Conservation (phyloP, 768 basidiomycete genomes). For the Naematelia encephala region DNA sequence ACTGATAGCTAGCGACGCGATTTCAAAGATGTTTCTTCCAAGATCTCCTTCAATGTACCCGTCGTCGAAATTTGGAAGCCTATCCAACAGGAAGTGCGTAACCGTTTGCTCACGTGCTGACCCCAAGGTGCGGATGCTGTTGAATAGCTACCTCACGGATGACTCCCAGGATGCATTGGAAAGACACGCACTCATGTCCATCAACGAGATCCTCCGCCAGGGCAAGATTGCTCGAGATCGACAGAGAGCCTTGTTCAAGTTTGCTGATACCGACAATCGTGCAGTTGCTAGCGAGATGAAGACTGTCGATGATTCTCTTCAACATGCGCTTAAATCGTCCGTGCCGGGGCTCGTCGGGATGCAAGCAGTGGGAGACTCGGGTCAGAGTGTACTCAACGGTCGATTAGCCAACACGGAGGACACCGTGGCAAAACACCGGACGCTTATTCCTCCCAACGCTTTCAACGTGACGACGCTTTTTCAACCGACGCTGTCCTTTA, state of each 20-base stretch:
- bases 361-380: constrained; percentile 19
- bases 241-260: constrained; percentile 85
- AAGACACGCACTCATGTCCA: constrained; percentile 83
- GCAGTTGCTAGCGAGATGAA: constrained; percentile 64
- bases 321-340: constrained; percentile 75
- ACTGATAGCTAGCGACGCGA: constrained; percentile 67
- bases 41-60: constrained; percentile 62
- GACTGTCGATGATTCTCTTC: constrained; percentile 78
- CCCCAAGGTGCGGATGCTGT: constrained; percentile 70
- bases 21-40: constrained; percentile 80
- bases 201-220: constrained; percentile 87
- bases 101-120: not conserved
- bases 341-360: constrained; percentile 86
- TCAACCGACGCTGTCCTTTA: constrained; percentile 82
- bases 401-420: constrained; percentile 61
- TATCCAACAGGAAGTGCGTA: constrained; percentile 77
- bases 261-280: constrained; percentile 83
- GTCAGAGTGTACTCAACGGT: constrained; percentile 53
- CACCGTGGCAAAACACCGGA: constrained; percentile 71
- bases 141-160: constrained; percentile 87
- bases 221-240: constrained; percentile 75
- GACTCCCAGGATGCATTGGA: constrained; percentile 78
- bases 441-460: constrained; percentile 82
- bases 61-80: constrained; percentile 82
- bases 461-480: constrained; percentile 95